Percentiles rank a stretch among this genome's conserved stretches.
These are phyloP conservation scores for Patellaria atrata DNA, from an alignment of 495 filamentous ascomycete genomes.

Conservation along the genomic window DNA sequence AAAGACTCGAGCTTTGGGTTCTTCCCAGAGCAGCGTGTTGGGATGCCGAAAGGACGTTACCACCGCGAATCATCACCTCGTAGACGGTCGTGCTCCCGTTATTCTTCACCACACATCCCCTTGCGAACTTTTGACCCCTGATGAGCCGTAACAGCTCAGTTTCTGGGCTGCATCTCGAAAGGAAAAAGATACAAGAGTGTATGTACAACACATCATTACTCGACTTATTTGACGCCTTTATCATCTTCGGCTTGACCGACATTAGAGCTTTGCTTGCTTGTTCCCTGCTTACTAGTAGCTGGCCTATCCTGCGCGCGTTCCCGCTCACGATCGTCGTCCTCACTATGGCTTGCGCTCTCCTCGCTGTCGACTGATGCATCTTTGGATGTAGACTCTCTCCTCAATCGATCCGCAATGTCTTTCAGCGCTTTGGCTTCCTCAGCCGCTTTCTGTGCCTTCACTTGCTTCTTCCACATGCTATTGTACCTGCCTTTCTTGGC, in stretches of 20 bases:
- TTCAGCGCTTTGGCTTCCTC: conserved; percentile 47
- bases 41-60: too few species aligned
- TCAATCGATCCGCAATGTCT: conserved; percentile 42
- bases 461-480: conserved; percentile 94
- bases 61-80: too few species aligned
- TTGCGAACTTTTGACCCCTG: not conserved
- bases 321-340: too few species aligned
- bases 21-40: not conserved
- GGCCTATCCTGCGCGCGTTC: too few species aligned
- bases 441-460: conserved; percentile 69
- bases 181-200: not conserved
- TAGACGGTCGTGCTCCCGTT: conserved; percentile 1
- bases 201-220: not conserved
- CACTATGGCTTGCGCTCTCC: conserved; percentile 18
- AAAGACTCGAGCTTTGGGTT: not conserved
- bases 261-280: not conserved
- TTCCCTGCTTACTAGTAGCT: conserved; percentile 6
- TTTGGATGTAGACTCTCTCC: conserved; percentile 27
- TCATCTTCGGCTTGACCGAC: conserved; percentile 1
- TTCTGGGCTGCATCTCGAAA: not conserved
- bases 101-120: not conserved
- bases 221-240: conserved; percentile 2
- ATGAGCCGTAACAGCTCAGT: not conserved
- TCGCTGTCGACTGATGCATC: conserved; percentile 10
- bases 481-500: conserved; percentile 65